Base-by-base conservation (phyloP, 208 protist genomes). In the Leptomonas pyrrhocoris region DNA sequence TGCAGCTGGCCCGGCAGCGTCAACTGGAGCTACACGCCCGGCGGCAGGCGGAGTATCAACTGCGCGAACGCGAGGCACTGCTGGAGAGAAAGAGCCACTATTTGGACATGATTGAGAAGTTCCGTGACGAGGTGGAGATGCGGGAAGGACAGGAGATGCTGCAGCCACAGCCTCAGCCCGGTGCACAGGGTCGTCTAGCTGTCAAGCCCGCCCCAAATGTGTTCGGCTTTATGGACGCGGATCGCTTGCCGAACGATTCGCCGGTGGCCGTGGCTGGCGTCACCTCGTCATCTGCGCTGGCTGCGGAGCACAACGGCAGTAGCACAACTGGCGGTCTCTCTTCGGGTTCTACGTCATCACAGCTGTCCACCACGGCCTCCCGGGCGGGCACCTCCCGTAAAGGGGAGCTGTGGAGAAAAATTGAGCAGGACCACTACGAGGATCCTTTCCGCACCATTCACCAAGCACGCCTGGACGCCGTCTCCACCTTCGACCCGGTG, bases 381-480 rank as follows among this genome's bases (percentile, higher is more conserved):
- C 36, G 36, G 36, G 16, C 40, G 11, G 36, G 21, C 13, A 15
- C 15, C 6, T 45, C 75, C 13, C 53, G 45, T 6, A 92, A 83
- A 70, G 45, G 66, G 21, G 76, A 69, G 58, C 51, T 96, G 49
- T 96, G 89, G 88, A 57, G 64, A 0, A 71, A 59, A 15, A 89
- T 96, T 55, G 65, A 83, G 27, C 34, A 54, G 1, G 86, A 96
- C 74, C 84, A 50, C 21, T 94, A 94, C 65, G 89, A 96, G 58
- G 84, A 89, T 62, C 92, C 92, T 6, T 86, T 88, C 34, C 71
- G 27, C 56, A 84, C 82, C 21, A 73, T 96, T n/a, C 92, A 96
- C 50, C 92, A 96, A 59, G 89, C 89, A 19, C 88, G 92, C 51
- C 77, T 96, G 19, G 89, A 96, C 66, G 92, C 92, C 1, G 80